These are phyloP conservation scores for Coemansia sp. DNA, from an alignment of 192 early-diverging fungal genomes.

Conservation along the genomic window DNA sequence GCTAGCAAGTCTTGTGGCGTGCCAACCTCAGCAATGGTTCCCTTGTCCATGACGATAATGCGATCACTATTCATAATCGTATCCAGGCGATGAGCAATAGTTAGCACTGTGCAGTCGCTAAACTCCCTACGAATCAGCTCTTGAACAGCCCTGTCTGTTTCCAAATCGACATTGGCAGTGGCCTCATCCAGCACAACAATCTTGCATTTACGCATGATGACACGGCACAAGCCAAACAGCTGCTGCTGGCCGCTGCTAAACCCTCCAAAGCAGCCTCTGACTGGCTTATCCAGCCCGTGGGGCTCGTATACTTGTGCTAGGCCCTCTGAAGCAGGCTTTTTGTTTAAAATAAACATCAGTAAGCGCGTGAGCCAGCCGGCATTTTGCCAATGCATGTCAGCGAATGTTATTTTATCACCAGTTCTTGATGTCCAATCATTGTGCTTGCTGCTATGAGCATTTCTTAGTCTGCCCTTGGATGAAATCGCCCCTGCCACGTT, in stretches of 20 bases:
- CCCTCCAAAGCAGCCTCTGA: not conserved
- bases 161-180: slow-evolving; percentile 55
- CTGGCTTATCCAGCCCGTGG: not conserved
- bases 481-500: not conserved
- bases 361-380: slow-evolving; percentile 9
- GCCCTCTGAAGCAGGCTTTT: not conserved
- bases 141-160: slow-evolving; percentile 23
- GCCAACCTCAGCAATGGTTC: slow-evolving; percentile 63
- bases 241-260: slow-evolving; percentile 62
- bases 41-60: slow-evolving; percentile 71
- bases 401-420: not conserved
- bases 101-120: slow-evolving; percentile 46
- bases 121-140: slow-evolving; percentile 57
- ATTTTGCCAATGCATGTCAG: slow-evolving; percentile 4
- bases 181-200: slow-evolving; percentile 14
- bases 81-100: slow-evolving; percentile 75
- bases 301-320: not conserved
- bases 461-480: not conserved
- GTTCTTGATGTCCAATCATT: not conserved
- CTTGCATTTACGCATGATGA: slow-evolving; percentile 58
- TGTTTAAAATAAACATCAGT: not conserved
- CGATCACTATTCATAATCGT: slow-evolving; percentile 69
- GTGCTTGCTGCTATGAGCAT: not conserved
- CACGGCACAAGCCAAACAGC: slow-evolving; percentile 66
- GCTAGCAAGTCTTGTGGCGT: slow-evolving; percentile 59